These are phyloP conservation scores for Globisporangium irregulare DNA, from an alignment of 352 stramenopile species.

Conservation along the genomic window DNA sequence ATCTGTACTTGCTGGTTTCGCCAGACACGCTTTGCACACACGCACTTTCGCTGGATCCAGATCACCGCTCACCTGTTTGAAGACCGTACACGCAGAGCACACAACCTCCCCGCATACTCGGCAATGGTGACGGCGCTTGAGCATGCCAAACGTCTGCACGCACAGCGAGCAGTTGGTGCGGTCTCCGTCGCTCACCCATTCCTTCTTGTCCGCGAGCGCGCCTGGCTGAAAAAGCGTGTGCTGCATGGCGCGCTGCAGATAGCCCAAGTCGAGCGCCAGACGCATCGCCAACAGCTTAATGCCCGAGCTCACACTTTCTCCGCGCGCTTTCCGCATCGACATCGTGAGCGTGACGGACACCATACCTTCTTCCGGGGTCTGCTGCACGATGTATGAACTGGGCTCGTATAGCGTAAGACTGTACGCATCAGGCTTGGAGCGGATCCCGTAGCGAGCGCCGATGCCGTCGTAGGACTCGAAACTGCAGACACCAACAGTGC, in stretches of 20 bases:
- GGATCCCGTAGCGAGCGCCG: slow-evolving; percentile 68
- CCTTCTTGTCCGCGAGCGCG: slow-evolving; percentile 53
- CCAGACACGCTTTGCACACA: slow-evolving; percentile 76
- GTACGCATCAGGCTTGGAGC: slow-evolving; percentile 69
- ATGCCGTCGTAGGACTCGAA: slow-evolving; percentile 84
- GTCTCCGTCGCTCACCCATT: slow-evolving; percentile 80
- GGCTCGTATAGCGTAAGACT: slow-evolving; percentile 78
- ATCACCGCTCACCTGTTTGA: slow-evolving; percentile 68
- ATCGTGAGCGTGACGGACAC: slow-evolving; percentile 71
- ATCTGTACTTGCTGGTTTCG: slow-evolving; percentile 45
- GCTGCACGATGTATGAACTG: slow-evolving; percentile 69
- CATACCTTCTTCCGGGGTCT: slow-evolving; percentile 62
- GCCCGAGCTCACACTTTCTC: slow-evolving; percentile 68
- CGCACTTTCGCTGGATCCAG: slow-evolving; percentile 57
- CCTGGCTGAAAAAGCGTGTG: slow-evolving; percentile 68
- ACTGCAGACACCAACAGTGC: slow-evolving; percentile 60
- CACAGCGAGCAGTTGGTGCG: slow-evolving; percentile 81
- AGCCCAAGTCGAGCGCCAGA: slow-evolving; percentile 50
- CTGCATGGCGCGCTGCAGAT: slow-evolving; percentile 65
- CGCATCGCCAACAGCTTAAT: slow-evolving; percentile 64
- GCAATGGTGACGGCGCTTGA: slow-evolving; percentile 85
- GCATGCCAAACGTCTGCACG: slow-evolving; percentile 70
- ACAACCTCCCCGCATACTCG: slow-evolving; percentile 87
- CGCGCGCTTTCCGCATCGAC: slow-evolving; percentile 72
- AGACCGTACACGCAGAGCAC: slow-evolving; percentile 73